Evolutionary conservation across 768 basidiomycete species (phyloP).

Genomic region (Mycena leptocephala): DNA sequence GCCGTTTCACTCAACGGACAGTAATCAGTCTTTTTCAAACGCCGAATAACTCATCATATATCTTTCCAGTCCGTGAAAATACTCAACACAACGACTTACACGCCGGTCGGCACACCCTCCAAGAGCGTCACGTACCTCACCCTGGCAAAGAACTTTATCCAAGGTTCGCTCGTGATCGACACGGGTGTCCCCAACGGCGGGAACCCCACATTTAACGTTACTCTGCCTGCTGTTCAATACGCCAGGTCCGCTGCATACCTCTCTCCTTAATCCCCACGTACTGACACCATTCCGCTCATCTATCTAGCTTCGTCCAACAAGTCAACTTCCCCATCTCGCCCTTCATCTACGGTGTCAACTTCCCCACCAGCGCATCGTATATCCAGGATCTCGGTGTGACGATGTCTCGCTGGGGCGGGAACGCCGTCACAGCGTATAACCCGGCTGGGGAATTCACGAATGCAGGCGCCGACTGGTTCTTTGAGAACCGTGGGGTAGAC

Average conservation of each 20-base stretch:
- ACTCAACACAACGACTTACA: slow-evolving; percentile 54
- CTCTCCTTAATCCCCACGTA: too few species aligned
- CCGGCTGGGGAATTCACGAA: slow-evolving; percentile 67
- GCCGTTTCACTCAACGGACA: slow-evolving; percentile 57
- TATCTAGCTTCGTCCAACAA: slow-evolving; percentile 52
- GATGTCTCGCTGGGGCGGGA: slow-evolving; percentile 70
- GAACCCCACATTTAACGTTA: slow-evolving; percentile 56
- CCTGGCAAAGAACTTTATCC: slow-evolving; percentile 55
- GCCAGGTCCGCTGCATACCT: slow-evolving; percentile 53
- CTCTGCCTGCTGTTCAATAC: slow-evolving; percentile 60
- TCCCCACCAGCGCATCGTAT: slow-evolving; percentile 64
- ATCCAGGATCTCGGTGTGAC: slow-evolving; percentile 66
- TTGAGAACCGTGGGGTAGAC: slow-evolving; percentile 66
- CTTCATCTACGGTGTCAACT: slow-evolving; percentile 71
- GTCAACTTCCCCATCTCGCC: slow-evolving; percentile 61
- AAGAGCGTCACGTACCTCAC: slow-evolving; percentile 66
- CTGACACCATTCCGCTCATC: neutral
- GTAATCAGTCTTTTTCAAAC: slow-evolving; percentile 43
- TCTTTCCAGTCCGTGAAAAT: slow-evolving; percentile 50
- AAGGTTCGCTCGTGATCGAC: slow-evolving; percentile 59
- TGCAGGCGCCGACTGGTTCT: slow-evolving; percentile 60
- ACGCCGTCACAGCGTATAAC: slow-evolving; percentile 71
- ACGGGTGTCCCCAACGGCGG: slow-evolving; percentile 50
- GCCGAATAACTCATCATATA: neutral
- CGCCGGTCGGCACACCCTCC: slow-evolving; percentile 63